These are phyloP conservation scores for Phytophthora tentaculata DNA, from an alignment of 352 stramenopile genomes.

Conservation along the genomic window DNA sequence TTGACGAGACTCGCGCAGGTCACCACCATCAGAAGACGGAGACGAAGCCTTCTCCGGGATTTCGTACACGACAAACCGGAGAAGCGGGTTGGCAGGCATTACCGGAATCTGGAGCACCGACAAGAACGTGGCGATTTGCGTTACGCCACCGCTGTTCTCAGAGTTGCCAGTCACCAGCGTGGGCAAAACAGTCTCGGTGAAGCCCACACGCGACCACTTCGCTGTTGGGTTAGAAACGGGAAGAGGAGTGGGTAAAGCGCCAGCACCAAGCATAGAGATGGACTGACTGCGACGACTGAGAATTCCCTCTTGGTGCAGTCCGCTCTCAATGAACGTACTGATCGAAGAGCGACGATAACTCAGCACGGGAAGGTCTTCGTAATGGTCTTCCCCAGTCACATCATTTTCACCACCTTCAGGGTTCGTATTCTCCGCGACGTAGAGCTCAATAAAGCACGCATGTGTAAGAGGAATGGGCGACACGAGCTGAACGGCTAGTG, in stretches of 20 bases:
- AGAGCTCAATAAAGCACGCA: constrained; percentile 82
- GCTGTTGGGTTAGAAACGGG: constrained; percentile 33
- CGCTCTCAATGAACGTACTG: constrained; percentile 75
- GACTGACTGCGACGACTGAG: constrained; percentile 59
- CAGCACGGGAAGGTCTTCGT: constrained; percentile 54
- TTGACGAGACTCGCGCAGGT: constrained; percentile 32
- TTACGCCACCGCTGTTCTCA: constrained; percentile 36
- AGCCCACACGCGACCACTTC: constrained; percentile 75
- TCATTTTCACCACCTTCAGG: constrained; percentile 56
- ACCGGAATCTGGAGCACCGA: constrained; percentile 81
- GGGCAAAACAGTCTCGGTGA: constrained; percentile 81
- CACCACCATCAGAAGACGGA: constrained; percentile 26
- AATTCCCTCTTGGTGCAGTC: constrained; percentile 70
- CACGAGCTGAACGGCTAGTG: constrained; percentile 71
- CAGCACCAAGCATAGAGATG: constrained; percentile 43
- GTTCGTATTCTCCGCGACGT: constrained; percentile 59
- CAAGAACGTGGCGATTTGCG: constrained; percentile 76
- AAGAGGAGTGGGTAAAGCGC: constrained; percentile 34
- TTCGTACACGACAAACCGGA: constrained; percentile 87
- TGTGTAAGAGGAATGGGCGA: constrained; percentile 67
- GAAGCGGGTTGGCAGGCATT: constrained; percentile 62
- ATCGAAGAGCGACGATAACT: constrained; percentile 71
- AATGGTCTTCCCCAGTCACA: constrained; percentile 53
- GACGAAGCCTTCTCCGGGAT: constrained; percentile 55
- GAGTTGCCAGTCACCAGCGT: constrained; percentile 49